phyloP scores from a whole-genome alignment of 495 filamentous ascomycete species.

The Endocarpon pusillum region DNA sequence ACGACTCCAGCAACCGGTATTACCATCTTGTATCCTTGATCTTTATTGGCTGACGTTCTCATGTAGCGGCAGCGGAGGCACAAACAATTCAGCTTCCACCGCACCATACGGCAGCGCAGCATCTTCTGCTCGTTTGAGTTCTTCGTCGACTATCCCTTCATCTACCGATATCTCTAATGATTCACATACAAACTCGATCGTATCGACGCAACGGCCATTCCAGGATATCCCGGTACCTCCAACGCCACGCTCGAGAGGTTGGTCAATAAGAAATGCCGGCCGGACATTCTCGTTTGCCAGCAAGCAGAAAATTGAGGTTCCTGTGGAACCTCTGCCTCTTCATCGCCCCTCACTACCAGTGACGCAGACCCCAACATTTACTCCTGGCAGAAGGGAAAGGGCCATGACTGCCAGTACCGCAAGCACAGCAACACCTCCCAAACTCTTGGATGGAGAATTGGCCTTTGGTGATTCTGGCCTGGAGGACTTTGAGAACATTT shows the following conservation, averaged over 20 bases:
- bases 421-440: constrained; percentile 55
- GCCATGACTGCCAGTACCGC: constrained; percentile 38
- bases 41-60: constrained; percentile 10
- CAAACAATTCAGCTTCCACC: constrained; percentile 43
- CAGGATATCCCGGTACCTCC: constrained; percentile 41
- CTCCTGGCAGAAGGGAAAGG: constrained; percentile 25
- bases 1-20: constrained; percentile 26
- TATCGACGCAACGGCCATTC: constrained; percentile 27
- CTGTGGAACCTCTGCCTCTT: constrained; percentile 25
- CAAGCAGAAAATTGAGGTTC: too few species aligned
- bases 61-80: constrained; percentile 43
- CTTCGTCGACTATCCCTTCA: constrained; percentile 55
- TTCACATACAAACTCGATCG: constrained; percentile 31
- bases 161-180: constrained; percentile 43
- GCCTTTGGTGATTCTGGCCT: constrained; percentile 28
- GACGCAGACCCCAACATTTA: constrained; percentile 24
- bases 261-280: constrained; percentile 43
- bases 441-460: constrained; percentile 42
- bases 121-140: constrained; percentile 44
- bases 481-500: constrained; percentile 55
- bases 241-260: constrained; percentile 30
- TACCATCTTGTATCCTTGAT: constrained; percentile 10
- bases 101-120: constrained; percentile 43
- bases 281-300: constrained; percentile 67
- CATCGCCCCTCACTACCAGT: constrained; percentile 12